Evolutionary conservation across 2,329 filamentous ascomycete species (phyloP), one percentile per base, ranked within the genome.

Genomic region (Penicillium sp.): DNA sequence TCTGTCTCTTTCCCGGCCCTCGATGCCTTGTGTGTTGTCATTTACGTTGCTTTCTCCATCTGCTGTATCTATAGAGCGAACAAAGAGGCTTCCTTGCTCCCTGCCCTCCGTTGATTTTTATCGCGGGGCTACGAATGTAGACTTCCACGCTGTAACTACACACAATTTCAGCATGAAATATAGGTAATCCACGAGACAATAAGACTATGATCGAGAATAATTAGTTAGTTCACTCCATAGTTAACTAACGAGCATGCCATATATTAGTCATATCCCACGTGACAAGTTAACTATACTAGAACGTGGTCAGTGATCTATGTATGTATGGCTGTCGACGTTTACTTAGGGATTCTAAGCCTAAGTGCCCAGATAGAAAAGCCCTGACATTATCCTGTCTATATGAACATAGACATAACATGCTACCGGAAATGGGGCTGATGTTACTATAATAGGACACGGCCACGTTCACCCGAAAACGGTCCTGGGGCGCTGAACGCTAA

Each of bases 381-480:
- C 23, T 8, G 8, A 24, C 23, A 24, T 6, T 24, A 24, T 9
- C 23, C 23, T 6, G 5, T 24, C 23, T 24, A 24, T 24, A 24
- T 24, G 2, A 6, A 6, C 23, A 6, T 24, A 20, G 18, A 34
- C 5, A 16, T 32, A 32, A 34, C 14, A 18, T 18, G 9, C 4
- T 34, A 18, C 31, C 14, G 31, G 31, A 34, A 34, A 34, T 14
- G 31, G 31, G 31, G 31, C 31, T 34, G 31, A 18, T 37, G 35
- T 37, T 37, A 37, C 26, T 22, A 40, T 20, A 20, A 29, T 10
- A 16, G 39, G 22, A 39, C 31, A 42, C 24, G 34, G 42, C 49
- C 49, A 49, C 31, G 46, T 49, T 42, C 46, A 13, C 40, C 35
- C 53, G 55, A 49, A 58, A 58, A 53, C 56, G 55, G 55, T 48